Evolutionary conservation across 805 yeast genomes (phyloP).

Genomic region (Peterozyma toletana): DNA sequence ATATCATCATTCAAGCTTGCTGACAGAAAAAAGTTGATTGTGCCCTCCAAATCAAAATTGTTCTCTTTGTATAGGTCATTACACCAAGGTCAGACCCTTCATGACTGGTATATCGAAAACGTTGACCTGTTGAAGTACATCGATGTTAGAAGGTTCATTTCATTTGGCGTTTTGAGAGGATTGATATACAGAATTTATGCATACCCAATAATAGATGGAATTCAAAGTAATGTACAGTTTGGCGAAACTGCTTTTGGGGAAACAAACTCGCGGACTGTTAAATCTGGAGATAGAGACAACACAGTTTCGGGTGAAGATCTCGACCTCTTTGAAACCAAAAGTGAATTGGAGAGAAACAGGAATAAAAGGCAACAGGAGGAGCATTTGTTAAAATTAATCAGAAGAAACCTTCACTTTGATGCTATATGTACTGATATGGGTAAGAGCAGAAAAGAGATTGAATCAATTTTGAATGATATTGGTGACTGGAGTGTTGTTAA

Average conservation of each 20-base stretch:
- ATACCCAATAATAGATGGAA: constrained; percentile 48
- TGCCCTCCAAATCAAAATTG: constrained; percentile 60
- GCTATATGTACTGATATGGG: constrained; percentile 65
- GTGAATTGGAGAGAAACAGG: constrained; percentile 14
- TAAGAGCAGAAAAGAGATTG: constrained; percentile 48
- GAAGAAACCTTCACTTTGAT: constrained; percentile 51
- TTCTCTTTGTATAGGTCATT: constrained; percentile 73
- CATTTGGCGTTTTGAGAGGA: constrained; percentile 81
- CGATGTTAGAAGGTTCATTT: constrained; percentile 77
- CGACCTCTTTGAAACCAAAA: constrained; percentile 15
- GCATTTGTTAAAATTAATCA: constrained; percentile 35
- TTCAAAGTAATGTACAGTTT: not conserved
- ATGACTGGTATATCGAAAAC: constrained; percentile 77
- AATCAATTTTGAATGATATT: constrained; percentile 30
- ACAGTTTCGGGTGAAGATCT: constrained; percentile 14
- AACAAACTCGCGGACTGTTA: not conserved
- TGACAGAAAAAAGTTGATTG: constrained; percentile 10
- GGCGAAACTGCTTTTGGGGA: not conserved
- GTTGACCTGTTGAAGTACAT: constrained; percentile 48
- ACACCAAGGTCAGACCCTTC: constrained; percentile 68
- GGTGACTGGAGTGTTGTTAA: constrained; percentile 46
- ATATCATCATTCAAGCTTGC: not conserved
- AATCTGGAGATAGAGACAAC: constrained; percentile 8
- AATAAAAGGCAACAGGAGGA: constrained; percentile 21
- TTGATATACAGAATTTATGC: constrained; percentile 74